Evolutionary conservation across 805 yeast genomes (phyloP), one percentile per base, ranked within the genome.

Genomic region (Monosporozyma siamensis): DNA sequence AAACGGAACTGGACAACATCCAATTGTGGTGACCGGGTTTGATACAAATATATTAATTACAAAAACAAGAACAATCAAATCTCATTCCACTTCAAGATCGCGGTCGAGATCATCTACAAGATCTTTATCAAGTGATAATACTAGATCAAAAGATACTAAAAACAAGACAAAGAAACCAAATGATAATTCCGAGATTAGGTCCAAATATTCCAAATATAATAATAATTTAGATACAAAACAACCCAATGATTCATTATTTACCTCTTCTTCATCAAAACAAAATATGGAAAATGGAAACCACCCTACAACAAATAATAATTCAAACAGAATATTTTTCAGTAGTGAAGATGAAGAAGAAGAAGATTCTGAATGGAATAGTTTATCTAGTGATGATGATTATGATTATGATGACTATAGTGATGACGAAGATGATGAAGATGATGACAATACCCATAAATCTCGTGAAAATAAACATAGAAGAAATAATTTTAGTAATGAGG

Each of bases 281-380:
- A 38, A 29, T 21, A 9, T 9, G 6, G 25, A 23, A 23, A 6
- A 23, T 23, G 25, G 9, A 23, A 6, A 23, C 25, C 25, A 23
- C 25, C 9, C 11, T 32, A 36, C 8, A 32, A 34, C 14, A 43
- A 43, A 48, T 17, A 50, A 54, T 18, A 38, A 15, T 43, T 40
- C 48, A 20, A 52, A 54, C 20, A 53, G 51, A 22, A 46, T 58
- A 22, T 60, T 58, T 34, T 53, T 60, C 39, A 58, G 63, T 34
- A 57, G 64, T 36, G 67, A 61, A 20, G 66, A 59, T 25, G 63
- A 59, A 22, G 42, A 40, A 12, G 42, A 40, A 15, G 41, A 32
- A 12, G 61, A 56, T 27, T 59, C 65, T 4, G 64, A 56, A 40
- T 59, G 62, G 62, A 55, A 59, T 39, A 49, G 57, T n/a, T 37